phyloP scores from a whole-genome alignment of 1,139 yeast species.

The Hemisphaericaspora xylanilytica region DNA sequence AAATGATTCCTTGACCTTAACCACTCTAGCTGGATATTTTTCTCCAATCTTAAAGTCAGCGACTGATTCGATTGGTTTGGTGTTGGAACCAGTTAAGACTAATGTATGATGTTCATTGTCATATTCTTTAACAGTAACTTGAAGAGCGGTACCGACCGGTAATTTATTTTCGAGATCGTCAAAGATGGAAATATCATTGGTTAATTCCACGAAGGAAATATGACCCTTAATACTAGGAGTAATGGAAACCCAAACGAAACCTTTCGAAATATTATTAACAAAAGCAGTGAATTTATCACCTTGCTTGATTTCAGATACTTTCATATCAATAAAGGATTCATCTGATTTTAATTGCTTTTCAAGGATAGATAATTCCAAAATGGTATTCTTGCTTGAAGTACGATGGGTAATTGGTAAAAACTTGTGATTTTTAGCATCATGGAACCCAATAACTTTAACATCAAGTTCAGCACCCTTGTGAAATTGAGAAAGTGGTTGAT shows the following conservation, averaged over 20 bases:
- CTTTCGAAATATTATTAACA: constrained; percentile 53
- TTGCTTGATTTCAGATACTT: constrained; percentile 36
- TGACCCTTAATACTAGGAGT: constrained; percentile 70
- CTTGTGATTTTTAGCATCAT: constrained; percentile 67
- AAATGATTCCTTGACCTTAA: constrained; percentile 59
- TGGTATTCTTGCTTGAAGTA: constrained; percentile 48
- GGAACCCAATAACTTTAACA: constrained; percentile 74
- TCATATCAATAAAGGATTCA: constrained; percentile 25
- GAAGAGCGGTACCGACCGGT: constrained; percentile 71
- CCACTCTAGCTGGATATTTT: constrained; percentile 61
- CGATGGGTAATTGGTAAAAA: constrained; percentile 70
- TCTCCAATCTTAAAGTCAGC: constrained; percentile 59
- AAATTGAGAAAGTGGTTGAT: constrained; percentile 61
- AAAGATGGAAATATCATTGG: constrained; percentile 53
- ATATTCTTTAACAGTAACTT: constrained; percentile 53
- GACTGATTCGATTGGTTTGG: constrained; percentile 33
- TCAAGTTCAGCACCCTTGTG: constrained; percentile 55
- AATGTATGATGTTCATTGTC: constrained; percentile 55
- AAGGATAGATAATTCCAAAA: constrained; percentile 66
- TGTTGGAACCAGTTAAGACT: constrained; percentile 42
- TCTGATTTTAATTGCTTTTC: constrained; percentile 24
- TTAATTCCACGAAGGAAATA: constrained; percentile 63
- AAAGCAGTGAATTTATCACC: constrained; percentile 49
- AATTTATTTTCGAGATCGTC: constrained; percentile 52
- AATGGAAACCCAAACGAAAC: constrained; percentile 65